phyloP scores from a whole-genome alignment of 2,329 filamentous ascomycete species.

The Atkinsonella texensis region DNA sequence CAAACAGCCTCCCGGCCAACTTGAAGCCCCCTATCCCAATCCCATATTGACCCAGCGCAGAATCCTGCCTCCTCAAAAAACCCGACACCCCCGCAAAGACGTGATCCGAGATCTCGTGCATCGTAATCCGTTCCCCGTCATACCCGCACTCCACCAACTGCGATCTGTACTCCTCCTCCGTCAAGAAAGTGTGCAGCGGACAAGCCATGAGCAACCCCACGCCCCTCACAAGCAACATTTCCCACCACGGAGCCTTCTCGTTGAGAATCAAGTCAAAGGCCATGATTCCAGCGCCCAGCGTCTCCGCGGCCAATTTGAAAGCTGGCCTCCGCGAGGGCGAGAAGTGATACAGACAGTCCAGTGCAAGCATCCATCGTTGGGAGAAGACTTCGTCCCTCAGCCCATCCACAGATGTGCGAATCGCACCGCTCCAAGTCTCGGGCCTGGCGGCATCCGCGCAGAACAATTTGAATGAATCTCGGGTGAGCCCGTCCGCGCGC shows the following conservation, averaged over 20 bases:
- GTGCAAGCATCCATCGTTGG: conserved; percentile 38
- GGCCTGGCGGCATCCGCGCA: conserved; percentile 38
- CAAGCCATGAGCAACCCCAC: conserved; percentile 35
- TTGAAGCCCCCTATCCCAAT: conserved; percentile 23
- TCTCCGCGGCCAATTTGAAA: conserved; percentile 26
- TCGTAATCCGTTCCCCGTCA: conserved; percentile 23
- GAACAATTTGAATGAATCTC: conserved; percentile 25
- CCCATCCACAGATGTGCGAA: conserved; percentile 15
- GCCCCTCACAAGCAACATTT: conserved; percentile 24
- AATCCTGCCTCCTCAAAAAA: conserved; percentile 28
- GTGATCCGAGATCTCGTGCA: conserved; percentile 38
- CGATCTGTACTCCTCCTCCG: conserved; percentile 29
- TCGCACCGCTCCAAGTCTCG: conserved; percentile 23
- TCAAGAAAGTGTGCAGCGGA: conserved; percentile 36
- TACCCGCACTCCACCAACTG: conserved; percentile 38
- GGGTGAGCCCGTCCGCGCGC: not conserved
- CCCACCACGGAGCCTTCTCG: conserved; percentile 14
- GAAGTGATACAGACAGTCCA: conserved; percentile 48
- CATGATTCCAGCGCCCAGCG: conserved; percentile 37
- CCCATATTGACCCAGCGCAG: conserved; percentile 21
- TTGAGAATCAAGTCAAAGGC: conserved; percentile 40
- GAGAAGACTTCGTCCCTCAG: conserved; percentile 13
- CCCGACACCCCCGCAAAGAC: conserved; percentile 37
- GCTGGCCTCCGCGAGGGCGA: conserved; percentile 36
- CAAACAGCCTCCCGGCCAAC: conserved; percentile 24